Conservation (phyloP, 805 yeast genomes). For the Ogataea degrootiae region DNA sequence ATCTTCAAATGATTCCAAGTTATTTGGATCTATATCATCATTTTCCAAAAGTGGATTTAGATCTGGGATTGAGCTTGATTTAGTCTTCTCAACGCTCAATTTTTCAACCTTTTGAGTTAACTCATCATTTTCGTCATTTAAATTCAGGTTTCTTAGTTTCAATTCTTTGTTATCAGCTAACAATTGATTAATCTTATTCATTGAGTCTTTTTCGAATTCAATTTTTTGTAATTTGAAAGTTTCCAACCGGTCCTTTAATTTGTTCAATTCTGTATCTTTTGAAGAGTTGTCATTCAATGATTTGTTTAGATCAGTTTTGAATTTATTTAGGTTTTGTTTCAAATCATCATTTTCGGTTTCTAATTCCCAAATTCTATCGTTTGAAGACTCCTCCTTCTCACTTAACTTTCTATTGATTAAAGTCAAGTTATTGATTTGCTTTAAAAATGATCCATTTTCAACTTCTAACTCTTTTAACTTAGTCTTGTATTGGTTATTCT, state of each 20-base stretch:
- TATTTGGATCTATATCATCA: conserved; percentile 30
- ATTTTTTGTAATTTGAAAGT: conserved; percentile 36
- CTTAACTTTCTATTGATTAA: conserved; percentile 29
- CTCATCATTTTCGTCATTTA: conserved; percentile 67
- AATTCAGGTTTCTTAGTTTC: conserved; percentile 47
- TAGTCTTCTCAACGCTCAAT: conserved; percentile 6
- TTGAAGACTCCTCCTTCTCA: conserved; percentile 42
- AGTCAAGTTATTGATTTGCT: conserved; percentile 32
- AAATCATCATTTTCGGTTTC: conserved; percentile 42
- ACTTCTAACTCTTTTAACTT: conserved; percentile 39
- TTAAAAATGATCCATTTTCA: conserved; percentile 37
- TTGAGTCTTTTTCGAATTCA: conserved; percentile 36
- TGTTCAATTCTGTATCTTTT: conserved; percentile 20
- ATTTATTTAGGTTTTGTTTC: conserved; percentile 38
- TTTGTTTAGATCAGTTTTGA: conserved; percentile 37
- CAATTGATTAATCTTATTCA: conserved; percentile 32
- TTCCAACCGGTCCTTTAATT: conserved; percentile 47
- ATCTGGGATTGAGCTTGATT: conserved; percentile 14
- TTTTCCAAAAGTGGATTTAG: conserved; percentile 1
- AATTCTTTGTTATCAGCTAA: conserved; percentile 43
- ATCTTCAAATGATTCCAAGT: conserved; percentile 27
- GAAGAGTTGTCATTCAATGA: conserved; percentile 33
- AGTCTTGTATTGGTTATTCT: conserved; percentile 43
- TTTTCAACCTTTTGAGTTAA: conserved; percentile 37
- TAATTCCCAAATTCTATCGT: conserved; percentile 62